Conservation (phyloP, 2,329 filamentous ascomycete genomes). For the Coniella lustricola region DNA sequence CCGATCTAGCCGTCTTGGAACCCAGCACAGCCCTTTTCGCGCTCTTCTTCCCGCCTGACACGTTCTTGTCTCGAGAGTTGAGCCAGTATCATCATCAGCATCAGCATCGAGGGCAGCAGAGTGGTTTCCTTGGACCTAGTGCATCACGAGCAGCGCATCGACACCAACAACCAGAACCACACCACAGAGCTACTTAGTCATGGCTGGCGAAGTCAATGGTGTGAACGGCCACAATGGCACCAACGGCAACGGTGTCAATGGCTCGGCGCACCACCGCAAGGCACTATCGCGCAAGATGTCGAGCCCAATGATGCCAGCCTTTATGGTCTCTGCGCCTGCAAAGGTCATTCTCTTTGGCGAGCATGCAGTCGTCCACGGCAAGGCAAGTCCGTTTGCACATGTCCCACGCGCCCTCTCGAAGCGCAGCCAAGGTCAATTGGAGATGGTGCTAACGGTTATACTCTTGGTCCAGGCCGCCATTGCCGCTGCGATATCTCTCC, state of each 20-base stretch:
- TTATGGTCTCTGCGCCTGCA: constrained; percentile 96
- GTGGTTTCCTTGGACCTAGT: neutral
- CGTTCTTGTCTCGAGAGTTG: no score
- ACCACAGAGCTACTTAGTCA: neutral
- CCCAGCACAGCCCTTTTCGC: no score
- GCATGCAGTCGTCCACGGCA: constrained; percentile 95
- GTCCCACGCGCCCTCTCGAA: neutral
- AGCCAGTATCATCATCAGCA: no score
- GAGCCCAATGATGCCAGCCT: constrained; percentile 70
- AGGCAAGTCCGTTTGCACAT: constrained; percentile 47
- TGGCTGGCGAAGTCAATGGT: constrained; percentile 1
- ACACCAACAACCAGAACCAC: neutral
- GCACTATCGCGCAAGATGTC: constrained; percentile 50
- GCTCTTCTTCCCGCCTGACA: no score
- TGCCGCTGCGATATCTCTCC: constrained; percentile 87
- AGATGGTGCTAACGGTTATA: constrained; percentile 10
- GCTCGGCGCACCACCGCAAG: constrained; percentile 24
- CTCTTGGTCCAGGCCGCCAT: constrained; percentile 62
- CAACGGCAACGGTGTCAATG: constrained; percentile 20
- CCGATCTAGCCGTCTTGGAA: no score
- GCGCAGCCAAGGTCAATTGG: neutral
- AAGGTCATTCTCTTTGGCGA: constrained; percentile 99
- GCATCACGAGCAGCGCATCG: neutral
- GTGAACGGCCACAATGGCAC: constrained; percentile 22
- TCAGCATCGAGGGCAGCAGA: no score